Evolutionary conservation across 495 filamentous ascomycete species (phyloP).

Genomic region (Pseudevernia furfuracea): DNA sequence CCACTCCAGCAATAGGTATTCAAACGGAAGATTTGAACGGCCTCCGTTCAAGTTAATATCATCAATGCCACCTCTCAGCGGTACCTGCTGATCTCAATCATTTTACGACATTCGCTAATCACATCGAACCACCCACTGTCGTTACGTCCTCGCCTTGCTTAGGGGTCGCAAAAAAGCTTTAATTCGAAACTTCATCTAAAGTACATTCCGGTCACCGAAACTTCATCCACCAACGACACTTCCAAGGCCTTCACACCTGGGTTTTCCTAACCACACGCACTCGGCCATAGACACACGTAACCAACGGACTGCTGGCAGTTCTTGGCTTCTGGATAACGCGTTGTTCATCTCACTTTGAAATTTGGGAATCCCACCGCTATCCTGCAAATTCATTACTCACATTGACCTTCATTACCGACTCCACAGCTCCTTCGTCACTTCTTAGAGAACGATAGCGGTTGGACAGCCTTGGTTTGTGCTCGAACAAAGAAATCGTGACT

Average conservation of each 20-base stretch:
- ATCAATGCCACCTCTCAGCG: slow-evolving; percentile 7
- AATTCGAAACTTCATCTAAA: slow-evolving; percentile 12
- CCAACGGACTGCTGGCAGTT: slow-evolving; percentile 19
- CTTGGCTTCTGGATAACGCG: not conserved
- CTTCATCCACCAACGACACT: not conserved
- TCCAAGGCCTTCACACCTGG: not conserved
- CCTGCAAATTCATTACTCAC: not conserved
- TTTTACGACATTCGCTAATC: not conserved
- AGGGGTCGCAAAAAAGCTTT: not conserved
- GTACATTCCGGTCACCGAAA: slow-evolving; percentile 11
- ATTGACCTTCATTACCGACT: not conserved
- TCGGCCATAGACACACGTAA: not conserved
- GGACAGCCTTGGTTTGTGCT: not conserved
- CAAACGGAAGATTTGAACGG: not conserved
- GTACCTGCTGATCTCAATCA: slow-evolving; percentile 13
- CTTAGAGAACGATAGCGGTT: not conserved
- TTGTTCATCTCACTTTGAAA: not conserved
- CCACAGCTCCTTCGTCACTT: not conserved
- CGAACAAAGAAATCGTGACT: not conserved
- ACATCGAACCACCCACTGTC: not conserved
- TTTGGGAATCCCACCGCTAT: not conserved
- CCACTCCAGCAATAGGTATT: not conserved
- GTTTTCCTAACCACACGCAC: not conserved
- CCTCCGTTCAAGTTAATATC: not conserved
- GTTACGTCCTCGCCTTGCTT: slow-evolving; percentile 9